phyloP scores from a whole-genome alignment of 163 green algal genomes.

The Coccomyxa subellipsoidea region DNA sequence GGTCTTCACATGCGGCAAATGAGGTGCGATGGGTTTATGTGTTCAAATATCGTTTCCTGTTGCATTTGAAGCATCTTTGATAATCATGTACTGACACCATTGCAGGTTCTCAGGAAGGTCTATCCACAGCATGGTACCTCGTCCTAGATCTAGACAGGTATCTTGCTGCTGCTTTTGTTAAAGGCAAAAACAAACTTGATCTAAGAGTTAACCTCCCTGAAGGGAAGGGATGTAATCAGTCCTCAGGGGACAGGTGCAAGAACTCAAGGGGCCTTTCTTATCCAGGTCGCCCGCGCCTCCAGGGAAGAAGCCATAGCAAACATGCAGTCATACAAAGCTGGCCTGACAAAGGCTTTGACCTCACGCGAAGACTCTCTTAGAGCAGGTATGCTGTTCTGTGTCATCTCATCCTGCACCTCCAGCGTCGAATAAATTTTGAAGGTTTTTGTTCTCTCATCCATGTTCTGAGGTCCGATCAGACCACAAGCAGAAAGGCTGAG shows the following conservation, averaged over 20 bases:
- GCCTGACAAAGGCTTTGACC: conserved; percentile 17
- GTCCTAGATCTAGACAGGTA: neutral
- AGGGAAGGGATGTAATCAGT: too few species aligned
- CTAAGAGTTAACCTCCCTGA: too few species aligned
- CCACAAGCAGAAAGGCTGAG: too few species aligned
- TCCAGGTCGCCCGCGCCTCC: conserved; percentile 12
- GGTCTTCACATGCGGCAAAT: neutral
- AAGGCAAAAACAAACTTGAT: too few species aligned
- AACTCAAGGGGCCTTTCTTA: too few species aligned
- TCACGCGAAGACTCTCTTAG: conserved; percentile 19
- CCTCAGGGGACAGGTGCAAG: too few species aligned
- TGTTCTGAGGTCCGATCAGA: too few species aligned
- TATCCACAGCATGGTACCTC: neutral
- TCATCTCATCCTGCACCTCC: too few species aligned
- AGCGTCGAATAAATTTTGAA: too few species aligned
- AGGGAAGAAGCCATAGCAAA: conserved; percentile 37
- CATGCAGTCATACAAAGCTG: conserved; percentile 37
- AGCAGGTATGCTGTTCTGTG: neutral
- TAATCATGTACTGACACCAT: neutral
- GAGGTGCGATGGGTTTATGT: neutral
- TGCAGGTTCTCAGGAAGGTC: neutral
- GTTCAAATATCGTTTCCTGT: neutral
- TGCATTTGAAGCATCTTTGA: neutral
- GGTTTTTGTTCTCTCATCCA: too few species aligned
- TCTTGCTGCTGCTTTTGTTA: too few species aligned